Evolutionary conservation across 345 rosid genomes (phyloP).

Genomic region (Cardamine occulta): DNA sequence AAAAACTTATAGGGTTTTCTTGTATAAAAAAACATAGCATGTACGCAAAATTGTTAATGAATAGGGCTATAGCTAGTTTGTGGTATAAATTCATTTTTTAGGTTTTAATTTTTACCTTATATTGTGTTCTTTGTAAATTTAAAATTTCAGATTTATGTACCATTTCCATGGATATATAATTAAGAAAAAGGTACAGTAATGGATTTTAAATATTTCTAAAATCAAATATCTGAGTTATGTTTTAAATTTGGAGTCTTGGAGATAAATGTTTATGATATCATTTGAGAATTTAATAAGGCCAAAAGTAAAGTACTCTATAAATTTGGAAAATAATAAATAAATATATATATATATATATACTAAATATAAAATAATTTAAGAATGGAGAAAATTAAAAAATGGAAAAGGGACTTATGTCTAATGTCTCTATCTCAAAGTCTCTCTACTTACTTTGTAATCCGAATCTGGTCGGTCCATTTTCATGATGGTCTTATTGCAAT

Average conservation of each 20-base stretch:
- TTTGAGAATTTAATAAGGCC: background rate
- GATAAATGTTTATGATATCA: background rate
- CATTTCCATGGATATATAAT: too few relatives aligned
- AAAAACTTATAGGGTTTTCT: background rate
- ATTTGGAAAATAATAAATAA: too few relatives aligned
- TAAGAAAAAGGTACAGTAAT: too few relatives aligned
- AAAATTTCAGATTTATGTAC: background rate
- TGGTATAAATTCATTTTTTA: background rate
- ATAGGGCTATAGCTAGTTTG: background rate
- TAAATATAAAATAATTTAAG: background rate
- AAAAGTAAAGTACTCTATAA: background rate
- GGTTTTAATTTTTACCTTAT: background rate
- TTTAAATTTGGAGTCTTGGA: background rate
- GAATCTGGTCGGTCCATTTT: constrained; percentile 38
- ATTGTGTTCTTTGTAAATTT: background rate
- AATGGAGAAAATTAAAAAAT: background rate
- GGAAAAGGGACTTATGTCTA: constrained; percentile 6
- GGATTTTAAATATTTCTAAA: background rate
- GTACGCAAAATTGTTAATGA: background rate
- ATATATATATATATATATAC: background rate
- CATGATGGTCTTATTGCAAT: constrained; percentile 39
- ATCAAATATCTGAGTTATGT: background rate
- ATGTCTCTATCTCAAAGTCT: constrained; percentile 39
- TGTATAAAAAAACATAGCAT: background rate
- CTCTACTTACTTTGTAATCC: constrained; percentile 9